These are phyloP conservation scores for Favolaschia claudopus DNA, from an alignment of 768 basidiomycete species.

Conservation along the genomic window DNA sequence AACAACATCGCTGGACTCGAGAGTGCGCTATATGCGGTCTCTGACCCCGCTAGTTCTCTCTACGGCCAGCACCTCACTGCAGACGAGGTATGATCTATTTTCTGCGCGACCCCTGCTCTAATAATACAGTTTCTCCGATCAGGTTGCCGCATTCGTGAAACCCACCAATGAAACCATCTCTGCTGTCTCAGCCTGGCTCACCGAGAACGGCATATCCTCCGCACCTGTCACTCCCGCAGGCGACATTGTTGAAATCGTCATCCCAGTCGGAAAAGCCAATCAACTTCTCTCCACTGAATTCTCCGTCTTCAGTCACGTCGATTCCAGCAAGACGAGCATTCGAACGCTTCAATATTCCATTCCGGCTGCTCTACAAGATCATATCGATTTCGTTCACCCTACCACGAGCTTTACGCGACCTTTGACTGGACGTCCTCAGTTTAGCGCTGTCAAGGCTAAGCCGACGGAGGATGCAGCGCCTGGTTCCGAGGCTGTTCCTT, in stretches of 20 bases:
- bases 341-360: conserved; percentile 33
- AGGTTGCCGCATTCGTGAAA: conserved; percentile 47
- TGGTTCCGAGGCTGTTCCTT: no score
- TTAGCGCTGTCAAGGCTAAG: neutral
- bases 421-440: neutral
- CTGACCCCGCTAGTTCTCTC: conserved; percentile 3
- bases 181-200: conserved; percentile 45
- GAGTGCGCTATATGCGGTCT: conserved; percentile 7
- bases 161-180: conserved; percentile 42
- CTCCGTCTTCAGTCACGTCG: conserved; percentile 17
- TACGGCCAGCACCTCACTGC: conserved; percentile 15
- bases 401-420: conserved; percentile 26
- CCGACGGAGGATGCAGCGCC: neutral
- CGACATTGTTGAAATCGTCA: conserved; percentile 27
- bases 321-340: conserved; percentile 15
- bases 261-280: conserved; percentile 33
- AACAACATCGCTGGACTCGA: conserved; percentile 13
- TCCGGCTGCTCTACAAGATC: conserved; percentile 23
- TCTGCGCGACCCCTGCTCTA: no score
- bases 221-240: conserved; percentile 26
- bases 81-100: neutral
- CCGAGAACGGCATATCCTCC: conserved; percentile 39
- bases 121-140: neutral
- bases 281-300: conserved; percentile 27
- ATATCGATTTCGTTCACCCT: conserved; percentile 32